phyloP scores from a whole-genome alignment of 2,329 filamentous ascomycete species.

The Ceratocystis smalleyi region DNA sequence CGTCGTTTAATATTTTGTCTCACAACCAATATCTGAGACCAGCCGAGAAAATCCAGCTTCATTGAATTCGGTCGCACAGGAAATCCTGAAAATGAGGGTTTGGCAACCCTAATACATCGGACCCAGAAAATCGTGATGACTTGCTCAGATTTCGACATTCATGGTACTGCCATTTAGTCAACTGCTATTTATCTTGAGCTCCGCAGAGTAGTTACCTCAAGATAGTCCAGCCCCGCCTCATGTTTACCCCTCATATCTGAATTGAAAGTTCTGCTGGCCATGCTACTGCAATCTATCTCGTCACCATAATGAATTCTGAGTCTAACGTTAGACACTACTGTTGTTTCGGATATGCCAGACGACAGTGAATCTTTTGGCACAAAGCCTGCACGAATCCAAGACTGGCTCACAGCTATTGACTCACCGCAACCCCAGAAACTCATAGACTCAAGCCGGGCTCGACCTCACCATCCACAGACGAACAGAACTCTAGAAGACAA shows the following conservation, averaged over 20 bases:
- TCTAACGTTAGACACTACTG: background rate
- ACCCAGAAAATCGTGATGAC: background rate
- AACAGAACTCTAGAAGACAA: background rate
- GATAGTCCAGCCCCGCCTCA: background rate
- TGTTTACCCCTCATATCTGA: background rate
- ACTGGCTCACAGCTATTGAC: constrained; percentile 1
- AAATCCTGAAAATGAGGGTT: background rate
- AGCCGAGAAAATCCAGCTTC: background rate
- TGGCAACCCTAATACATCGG: background rate
- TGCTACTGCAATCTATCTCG: background rate
- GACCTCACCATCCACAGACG: background rate
- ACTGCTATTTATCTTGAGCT: background rate
- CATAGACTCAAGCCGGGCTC: constrained; percentile 12
- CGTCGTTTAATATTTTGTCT: constrained; percentile 2
- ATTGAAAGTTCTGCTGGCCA: background rate
- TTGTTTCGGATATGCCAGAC: constrained; percentile 7
- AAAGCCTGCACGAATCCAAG: constrained; percentile 15
- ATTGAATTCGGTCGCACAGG: background rate
- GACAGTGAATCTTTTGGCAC: background rate
- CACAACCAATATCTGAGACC: background rate
- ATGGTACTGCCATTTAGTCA: too few species aligned
- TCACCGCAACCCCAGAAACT: background rate
- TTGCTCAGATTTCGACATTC: too few species aligned
- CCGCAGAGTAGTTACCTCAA: background rate
- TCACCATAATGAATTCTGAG: background rate